Conservation (phyloP, 2,329 filamentous ascomycete genomes). For the Neofusicoccum cordaticola region DNA sequence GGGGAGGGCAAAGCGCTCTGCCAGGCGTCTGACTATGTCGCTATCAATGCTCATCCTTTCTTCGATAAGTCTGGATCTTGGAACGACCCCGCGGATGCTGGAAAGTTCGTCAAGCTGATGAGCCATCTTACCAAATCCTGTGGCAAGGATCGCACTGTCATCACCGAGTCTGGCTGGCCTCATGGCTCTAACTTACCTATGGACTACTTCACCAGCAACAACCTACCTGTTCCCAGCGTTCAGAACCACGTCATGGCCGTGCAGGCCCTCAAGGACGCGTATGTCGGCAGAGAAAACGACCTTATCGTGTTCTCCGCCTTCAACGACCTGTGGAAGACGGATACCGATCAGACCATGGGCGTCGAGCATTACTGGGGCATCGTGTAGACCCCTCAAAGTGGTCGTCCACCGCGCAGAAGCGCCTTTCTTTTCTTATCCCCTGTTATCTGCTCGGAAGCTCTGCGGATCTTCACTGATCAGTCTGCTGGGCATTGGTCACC, state of each 20-base stretch:
- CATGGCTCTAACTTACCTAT: conserved; percentile 52
- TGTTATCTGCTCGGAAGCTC: not conserved
- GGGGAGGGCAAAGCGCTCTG: conserved; percentile 64
- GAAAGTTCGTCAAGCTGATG: conserved; percentile 63
- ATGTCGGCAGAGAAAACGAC: not conserved
- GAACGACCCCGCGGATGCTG: conserved; percentile 55
- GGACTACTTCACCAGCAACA: conserved; percentile 50
- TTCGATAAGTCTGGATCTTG: conserved; percentile 56
- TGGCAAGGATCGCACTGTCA: conserved; percentile 61
- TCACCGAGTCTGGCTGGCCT: conserved; percentile 86
- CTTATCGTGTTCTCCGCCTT: conserved; percentile 76
- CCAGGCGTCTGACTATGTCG: conserved; percentile 70
- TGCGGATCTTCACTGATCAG: not conserved
- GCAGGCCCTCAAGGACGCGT: conserved; percentile 21
- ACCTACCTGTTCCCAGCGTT: conserved; percentile 64
- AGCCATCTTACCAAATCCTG: conserved; percentile 50
- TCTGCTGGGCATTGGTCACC: not conserved
- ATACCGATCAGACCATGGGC: conserved; percentile 60
- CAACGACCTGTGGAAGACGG: conserved; percentile 76
- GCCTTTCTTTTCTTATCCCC: not conserved
- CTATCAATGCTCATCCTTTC: conserved; percentile 80
- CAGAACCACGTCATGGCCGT: conserved; percentile 67
- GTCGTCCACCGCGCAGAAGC: not conserved
- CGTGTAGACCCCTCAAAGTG: not conserved
- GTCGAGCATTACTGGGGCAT: conserved; percentile 79